Evolutionary conservation across 768 basidiomycete species (phyloP), one percentile per base, ranked within the genome.

Genomic region (Trametes maxima): DNA sequence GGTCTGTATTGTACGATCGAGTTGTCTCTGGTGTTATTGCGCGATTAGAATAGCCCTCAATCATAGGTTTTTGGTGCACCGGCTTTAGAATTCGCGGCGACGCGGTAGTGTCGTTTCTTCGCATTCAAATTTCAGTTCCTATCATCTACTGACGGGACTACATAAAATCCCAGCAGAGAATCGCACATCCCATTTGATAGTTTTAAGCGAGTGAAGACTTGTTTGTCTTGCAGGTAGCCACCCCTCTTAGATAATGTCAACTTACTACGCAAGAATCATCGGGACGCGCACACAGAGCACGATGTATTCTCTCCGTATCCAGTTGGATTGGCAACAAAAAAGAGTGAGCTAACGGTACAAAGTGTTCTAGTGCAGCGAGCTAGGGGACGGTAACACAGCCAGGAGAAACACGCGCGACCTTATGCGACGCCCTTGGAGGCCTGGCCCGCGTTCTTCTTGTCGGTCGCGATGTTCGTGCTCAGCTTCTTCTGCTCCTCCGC

Each of bases 401-500:
- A 51, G 42, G 40, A 17, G 44, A 42, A 33, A 52, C 33, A 33
- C 10, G 16, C 22, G 21, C 11, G 49, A 12, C 60, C 17, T 67
- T 62, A 69, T 25, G 61, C 69, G 36, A 75, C 73, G 35, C 70
- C 70, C 62, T 72, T 58, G 39, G 76, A 76, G 8, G 74, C 50
- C 25, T 62, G 22, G 21, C 77, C 77, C 22, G 70, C 72, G 64
- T 54, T 70, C 59, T 65, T 65, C 52, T 64, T 59, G 57, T 78
- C 76, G 12, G 71, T 70, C 1, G 72, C 71, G 58, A 77, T 74
- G 70, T 78, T 77, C 49, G 67, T 77, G 16, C 46, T 67, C 33
- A 78, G 70, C 67, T 78, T 78, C 24, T 53, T 69, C 57, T 71
- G 69, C 54, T 77, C 76, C 37, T 54, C 68, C 3, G 59, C 44